Evolutionary conservation across 257 asterid genomes (phyloP).

Genomic region (Nicotiana sylvestris): DNA sequence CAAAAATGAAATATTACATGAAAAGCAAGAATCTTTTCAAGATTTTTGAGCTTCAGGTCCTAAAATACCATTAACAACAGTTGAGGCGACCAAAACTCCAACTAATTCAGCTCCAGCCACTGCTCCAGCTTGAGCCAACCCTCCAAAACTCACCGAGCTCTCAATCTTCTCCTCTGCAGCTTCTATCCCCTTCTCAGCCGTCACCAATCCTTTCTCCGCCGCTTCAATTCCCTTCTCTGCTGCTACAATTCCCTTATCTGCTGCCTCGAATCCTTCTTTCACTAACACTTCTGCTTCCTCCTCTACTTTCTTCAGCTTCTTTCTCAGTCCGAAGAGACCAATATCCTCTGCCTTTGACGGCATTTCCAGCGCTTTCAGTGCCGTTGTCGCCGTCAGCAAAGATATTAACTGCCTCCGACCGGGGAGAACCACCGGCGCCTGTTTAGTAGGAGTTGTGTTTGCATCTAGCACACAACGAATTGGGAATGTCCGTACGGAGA

Average conservation of each 20-base stretch:
- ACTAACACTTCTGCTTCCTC: conserved; percentile 65
- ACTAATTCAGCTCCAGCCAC: conserved; percentile 67
- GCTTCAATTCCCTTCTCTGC: not conserved
- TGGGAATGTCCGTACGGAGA: conserved; percentile 34
- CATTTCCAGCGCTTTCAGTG: conserved; percentile 47
- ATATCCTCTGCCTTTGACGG: conserved; percentile 71
- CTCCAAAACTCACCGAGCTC: conserved; percentile 48
- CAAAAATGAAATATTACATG: not conserved
- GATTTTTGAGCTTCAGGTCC: conserved; percentile 79
- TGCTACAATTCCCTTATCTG: conserved; percentile 47
- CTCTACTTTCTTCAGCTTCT: conserved; percentile 58
- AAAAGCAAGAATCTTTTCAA: conserved; percentile 18
- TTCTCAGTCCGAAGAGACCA: conserved; percentile 67
- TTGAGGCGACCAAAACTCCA: conserved; percentile 57
- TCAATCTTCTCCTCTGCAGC: conserved; percentile 52
- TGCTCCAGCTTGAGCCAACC: conserved; percentile 69
- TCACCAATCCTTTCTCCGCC: conserved; percentile 50
- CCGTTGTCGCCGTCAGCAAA: conserved; percentile 53
- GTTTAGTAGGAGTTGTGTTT: conserved; percentile 21
- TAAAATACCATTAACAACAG: conserved; percentile 67
- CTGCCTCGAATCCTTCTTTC: conserved; percentile 78
- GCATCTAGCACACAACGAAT: conserved; percentile 15
- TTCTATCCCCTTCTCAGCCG: conserved; percentile 49
- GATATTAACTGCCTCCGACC: conserved; percentile 63
- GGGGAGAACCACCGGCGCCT: conserved; percentile 30